Conservation (phyloP, 345 rosid species). For the Gossypium arboreum region DNA sequence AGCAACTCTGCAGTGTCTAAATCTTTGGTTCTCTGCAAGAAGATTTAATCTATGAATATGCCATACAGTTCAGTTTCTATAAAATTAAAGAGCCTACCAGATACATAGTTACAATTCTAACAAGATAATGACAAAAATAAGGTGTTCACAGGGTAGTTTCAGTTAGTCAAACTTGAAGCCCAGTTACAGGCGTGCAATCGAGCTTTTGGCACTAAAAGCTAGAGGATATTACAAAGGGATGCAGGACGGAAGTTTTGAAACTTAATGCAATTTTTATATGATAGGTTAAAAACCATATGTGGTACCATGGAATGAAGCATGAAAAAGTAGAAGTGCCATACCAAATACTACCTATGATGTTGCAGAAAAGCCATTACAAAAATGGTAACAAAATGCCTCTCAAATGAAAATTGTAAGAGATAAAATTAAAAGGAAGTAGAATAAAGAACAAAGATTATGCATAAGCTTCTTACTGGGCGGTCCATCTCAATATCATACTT, state of each 20-base stretch:
- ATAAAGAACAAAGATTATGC: conserved; percentile 3
- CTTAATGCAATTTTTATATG: background rate
- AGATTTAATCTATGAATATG: conserved; percentile 10
- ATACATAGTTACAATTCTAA: background rate
- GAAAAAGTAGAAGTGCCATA: background rate
- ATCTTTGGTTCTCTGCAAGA: conserved; percentile 79
- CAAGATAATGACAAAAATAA: background rate
- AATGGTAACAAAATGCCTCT: background rate
- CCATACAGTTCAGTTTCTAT: conserved; percentile 7
- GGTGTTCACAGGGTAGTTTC: background rate
- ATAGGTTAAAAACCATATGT: background rate
- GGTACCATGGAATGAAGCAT: background rate
- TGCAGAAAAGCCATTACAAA: background rate
- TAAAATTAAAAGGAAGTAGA: background rate
- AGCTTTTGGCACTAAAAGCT: background rate
- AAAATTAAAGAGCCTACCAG: background rate
- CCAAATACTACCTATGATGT: background rate
- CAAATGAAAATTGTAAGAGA: background rate
- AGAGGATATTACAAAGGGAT: background rate
- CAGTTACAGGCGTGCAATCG: background rate
- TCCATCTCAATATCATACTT: conserved; percentile 89
- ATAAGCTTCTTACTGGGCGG: conserved; percentile 55
- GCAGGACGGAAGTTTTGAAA: background rate
- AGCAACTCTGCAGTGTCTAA: conserved; percentile 86
- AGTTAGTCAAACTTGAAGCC: background rate